These are phyloP conservation scores for Leishmania amazonensis DNA, from an alignment of 208 protist species.

Conservation along the genomic window DNA sequence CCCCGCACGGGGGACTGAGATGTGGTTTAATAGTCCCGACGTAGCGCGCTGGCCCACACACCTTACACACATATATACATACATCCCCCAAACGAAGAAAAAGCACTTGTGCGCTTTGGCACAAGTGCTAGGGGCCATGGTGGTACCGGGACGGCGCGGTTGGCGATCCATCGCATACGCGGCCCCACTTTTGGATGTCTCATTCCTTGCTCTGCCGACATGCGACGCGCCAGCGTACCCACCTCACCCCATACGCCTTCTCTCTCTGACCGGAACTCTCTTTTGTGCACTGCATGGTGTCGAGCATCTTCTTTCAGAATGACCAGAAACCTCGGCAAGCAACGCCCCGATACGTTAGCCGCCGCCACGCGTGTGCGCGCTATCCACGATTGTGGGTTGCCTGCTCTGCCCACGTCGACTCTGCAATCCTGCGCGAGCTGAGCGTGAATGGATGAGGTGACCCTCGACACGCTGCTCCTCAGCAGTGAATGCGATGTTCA, in stretches of 20 bases:
- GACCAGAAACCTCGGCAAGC: background rate
- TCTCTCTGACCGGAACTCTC: background rate
- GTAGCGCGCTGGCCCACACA: background rate
- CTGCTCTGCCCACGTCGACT: background rate
- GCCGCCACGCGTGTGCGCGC: background rate
- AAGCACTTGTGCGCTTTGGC: background rate
- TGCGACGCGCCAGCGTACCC: background rate
- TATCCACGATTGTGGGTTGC: background rate
- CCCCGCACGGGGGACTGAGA: conserved; percentile 18
- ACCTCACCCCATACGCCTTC: background rate
- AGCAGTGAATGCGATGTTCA: conserved; percentile 36
- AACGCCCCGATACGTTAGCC: background rate
- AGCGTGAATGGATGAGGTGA: conserved; percentile 37
- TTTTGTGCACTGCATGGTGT: background rate
- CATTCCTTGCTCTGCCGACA: background rate
- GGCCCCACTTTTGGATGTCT: background rate
- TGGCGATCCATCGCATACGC: background rate
- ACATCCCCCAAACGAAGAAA: background rate
- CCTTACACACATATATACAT: background rate
- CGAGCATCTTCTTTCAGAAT: background rate
- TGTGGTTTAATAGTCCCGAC: background rate
- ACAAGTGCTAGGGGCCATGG: background rate
- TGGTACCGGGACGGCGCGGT: background rate
- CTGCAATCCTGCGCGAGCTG: background rate
- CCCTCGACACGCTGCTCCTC: conserved; percentile 51